Evolutionary conservation across 2,329 filamentous ascomycete species (phyloP).

Genomic region (Nemania sp.): DNA sequence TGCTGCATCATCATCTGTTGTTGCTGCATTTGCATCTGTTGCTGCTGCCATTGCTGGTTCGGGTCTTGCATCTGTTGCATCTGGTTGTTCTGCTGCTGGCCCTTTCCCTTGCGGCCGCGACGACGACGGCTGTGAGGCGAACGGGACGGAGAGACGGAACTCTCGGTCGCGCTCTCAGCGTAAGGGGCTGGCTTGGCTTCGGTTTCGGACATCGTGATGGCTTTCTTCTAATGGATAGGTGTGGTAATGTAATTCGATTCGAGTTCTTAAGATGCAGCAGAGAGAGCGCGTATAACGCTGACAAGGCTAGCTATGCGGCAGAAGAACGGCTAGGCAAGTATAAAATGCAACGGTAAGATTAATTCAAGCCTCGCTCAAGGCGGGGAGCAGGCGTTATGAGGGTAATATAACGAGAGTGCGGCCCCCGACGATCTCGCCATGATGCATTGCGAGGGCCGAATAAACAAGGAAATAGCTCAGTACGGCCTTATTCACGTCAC

Average conservation of each 20-base stretch:
- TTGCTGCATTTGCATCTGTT: slow-evolving; percentile 22
- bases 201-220: slow-evolving; percentile 24
- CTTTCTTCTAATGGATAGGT: not conserved
- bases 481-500: slow-evolving; percentile 17
- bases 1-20: slow-evolving; percentile 18
- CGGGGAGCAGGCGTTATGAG: not conserved
- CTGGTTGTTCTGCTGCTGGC: slow-evolving; percentile 15
- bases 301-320: not conserved
- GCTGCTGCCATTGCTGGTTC: slow-evolving; percentile 25
- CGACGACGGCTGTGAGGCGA: slow-evolving; percentile 29
- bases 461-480: not conserved
- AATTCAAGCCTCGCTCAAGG: too few relatives aligned
- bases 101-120: slow-evolving; percentile 25
- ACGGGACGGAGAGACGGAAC: slow-evolving; percentile 27
- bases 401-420: slow-evolving; percentile 11
- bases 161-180: slow-evolving; percentile 30
- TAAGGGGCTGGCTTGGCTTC: slow-evolving; percentile 27
- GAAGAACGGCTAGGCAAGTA: not conserved
- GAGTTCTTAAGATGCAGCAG: too few relatives aligned
- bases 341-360: not conserved
- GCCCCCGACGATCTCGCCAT: not conserved
- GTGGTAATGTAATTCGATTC: too few relatives aligned
- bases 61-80: slow-evolving; percentile 22
- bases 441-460: slow-evolving; percentile 2
- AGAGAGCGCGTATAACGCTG: not conserved